Percentiles rank a stretch among this genome's conserved stretches.
phyloP scores from a whole-genome alignment of 306 rosid species.

The Crataegus laevigata region DNA sequence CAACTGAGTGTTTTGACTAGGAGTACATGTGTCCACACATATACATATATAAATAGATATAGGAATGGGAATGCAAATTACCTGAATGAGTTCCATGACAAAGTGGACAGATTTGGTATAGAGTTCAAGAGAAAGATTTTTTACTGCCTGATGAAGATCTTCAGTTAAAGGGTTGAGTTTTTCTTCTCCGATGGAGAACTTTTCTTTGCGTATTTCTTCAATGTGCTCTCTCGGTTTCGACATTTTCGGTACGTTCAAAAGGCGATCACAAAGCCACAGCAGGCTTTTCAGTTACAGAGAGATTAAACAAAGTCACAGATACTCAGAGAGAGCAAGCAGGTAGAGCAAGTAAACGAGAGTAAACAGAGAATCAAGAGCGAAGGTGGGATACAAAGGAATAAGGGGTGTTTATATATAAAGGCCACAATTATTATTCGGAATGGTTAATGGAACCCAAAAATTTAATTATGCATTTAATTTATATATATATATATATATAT shows the following conservation, averaged over 20 bases:
- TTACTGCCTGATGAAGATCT: constrained; percentile 54
- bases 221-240: constrained; percentile 40
- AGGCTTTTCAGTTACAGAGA: background rate
- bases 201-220: constrained; percentile 38
- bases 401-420: no score
- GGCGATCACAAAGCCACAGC: background rate
- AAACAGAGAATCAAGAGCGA: background rate
- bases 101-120: constrained; percentile 69
- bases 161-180: constrained; percentile 27
- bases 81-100: constrained; percentile 82
- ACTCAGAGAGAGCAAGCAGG: background rate
- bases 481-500: no score
- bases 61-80: background rate
- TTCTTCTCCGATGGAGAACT: constrained; percentile 49
- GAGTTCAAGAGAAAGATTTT: constrained; percentile 52
- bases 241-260: constrained; percentile 1
- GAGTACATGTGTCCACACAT: no score
- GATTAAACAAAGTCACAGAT: background rate
- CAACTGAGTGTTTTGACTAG: no score
- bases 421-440: no score
- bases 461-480: no score
- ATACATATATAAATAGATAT: no score
- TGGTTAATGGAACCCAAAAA: no score
- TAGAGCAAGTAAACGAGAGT: background rate
- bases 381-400: background rate